Conservation (phyloP, 352 stramenopile species). For the Phytophthora rubi region DNA sequence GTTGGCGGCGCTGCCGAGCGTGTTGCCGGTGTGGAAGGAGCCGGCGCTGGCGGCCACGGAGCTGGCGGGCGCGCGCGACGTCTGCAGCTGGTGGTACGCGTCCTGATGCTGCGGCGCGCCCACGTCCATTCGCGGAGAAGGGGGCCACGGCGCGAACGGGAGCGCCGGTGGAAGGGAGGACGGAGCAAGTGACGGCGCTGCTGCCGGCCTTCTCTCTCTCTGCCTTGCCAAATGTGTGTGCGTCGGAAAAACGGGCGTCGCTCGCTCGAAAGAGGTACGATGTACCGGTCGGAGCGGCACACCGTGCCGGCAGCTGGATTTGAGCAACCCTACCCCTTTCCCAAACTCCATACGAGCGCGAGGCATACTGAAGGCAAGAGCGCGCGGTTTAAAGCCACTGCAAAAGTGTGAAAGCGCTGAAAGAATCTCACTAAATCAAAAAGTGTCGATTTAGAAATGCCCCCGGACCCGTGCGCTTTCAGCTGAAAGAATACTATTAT, state of each 20-base stretch:
- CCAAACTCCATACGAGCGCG: no score
- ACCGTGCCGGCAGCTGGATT: background rate
- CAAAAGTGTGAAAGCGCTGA: no score
- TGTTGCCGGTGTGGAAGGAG: slow-evolving; percentile 23
- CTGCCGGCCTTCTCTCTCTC: background rate
- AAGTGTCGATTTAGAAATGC: no score
- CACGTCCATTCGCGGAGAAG: slow-evolving; percentile 33
- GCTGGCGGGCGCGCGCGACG: slow-evolving; percentile 28
- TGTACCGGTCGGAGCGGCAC: background rate
- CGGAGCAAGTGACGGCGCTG: background rate
- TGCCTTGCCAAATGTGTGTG: background rate
- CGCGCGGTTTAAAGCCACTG: no score
- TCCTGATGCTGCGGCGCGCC: slow-evolving; percentile 25
- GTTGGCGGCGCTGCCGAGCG: slow-evolving; percentile 8
- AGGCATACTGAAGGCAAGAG: no score
- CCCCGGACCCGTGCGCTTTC: no score
- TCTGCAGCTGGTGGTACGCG: slow-evolving; percentile 48
- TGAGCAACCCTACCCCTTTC: no score
- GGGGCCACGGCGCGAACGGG: background rate
- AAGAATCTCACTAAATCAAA: no score
- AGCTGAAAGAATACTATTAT: no score
- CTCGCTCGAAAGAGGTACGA: background rate
- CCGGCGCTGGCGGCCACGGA: slow-evolving; percentile 16
- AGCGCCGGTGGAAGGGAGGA: background rate
- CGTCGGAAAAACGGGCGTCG: background rate